Conservation (phyloP, 768 basidiomycete species). For the Mycena polygramma region DNA sequence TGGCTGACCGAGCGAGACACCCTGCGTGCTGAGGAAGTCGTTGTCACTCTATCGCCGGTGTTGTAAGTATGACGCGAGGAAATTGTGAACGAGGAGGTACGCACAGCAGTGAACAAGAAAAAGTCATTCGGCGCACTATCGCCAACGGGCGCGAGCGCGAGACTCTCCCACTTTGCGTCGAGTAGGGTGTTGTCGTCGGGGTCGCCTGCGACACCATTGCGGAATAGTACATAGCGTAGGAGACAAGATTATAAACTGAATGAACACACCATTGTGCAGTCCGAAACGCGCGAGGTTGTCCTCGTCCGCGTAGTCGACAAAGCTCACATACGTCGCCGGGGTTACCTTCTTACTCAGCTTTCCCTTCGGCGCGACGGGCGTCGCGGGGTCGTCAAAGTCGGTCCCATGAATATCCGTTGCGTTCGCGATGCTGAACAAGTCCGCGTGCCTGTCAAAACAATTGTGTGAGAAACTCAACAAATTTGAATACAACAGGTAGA, state of each 20-base stretch:
- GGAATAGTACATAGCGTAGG: background rate
- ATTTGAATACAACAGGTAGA: background rate
- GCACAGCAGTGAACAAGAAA: slow-evolving; percentile 74
- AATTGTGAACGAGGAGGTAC: slow-evolving; percentile 36
- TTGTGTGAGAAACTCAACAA: background rate
- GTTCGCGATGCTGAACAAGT: slow-evolving; percentile 66
- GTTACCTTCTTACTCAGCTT: slow-evolving; percentile 59
- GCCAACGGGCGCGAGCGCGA: slow-evolving; percentile 67
- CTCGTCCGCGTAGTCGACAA: slow-evolving; percentile 67
- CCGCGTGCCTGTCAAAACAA: slow-evolving; percentile 60
- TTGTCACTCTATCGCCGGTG: slow-evolving; percentile 64
- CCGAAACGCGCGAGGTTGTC: slow-evolving; percentile 72
- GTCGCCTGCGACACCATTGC: slow-evolving; percentile 50
- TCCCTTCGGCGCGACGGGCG: slow-evolving; percentile 66
- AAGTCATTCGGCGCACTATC: slow-evolving; percentile 72
- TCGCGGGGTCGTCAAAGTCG: slow-evolving; percentile 65
- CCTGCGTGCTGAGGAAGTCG: slow-evolving; percentile 70
- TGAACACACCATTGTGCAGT: slow-evolving; percentile 66
- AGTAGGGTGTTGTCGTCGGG: slow-evolving; percentile 67
- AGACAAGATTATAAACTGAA: background rate
- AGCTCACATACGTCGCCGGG: slow-evolving; percentile 67
- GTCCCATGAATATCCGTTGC: slow-evolving; percentile 75
- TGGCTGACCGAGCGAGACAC: slow-evolving; percentile 61
- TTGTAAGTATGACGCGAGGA: too few species aligned
- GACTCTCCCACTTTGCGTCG: slow-evolving; percentile 76